Conservation (phyloP, 495 filamentous ascomycete genomes). For the Neurospora sublineolata region DNA sequence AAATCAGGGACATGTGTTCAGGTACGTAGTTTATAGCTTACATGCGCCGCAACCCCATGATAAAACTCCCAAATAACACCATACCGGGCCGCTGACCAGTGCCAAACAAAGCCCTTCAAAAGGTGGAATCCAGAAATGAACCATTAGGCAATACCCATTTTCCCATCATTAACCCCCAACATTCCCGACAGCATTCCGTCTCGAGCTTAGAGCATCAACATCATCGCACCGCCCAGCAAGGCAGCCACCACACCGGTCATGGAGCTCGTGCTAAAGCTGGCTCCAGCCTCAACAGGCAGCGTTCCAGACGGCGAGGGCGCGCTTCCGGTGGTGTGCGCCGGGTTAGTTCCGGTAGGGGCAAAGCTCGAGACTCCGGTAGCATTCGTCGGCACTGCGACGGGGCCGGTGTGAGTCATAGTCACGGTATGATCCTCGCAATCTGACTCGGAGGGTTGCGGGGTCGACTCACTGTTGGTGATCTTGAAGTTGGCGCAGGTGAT, state of each 20-base stretch:
- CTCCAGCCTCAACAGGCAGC: not conserved
- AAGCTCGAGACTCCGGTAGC: not conserved
- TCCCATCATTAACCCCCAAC: not conserved
- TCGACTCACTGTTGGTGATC: slow-evolving; percentile 4
- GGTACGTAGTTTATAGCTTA: not conserved
- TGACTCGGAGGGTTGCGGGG: not conserved
- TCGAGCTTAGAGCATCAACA: slow-evolving; percentile 15
- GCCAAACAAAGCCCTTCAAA: not conserved
- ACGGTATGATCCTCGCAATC: not conserved
- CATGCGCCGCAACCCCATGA: not conserved
- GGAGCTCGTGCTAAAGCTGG: slow-evolving; percentile 5
- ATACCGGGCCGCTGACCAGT: not conserved
- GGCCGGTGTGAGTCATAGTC: not conserved
- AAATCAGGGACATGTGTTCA: not conserved
- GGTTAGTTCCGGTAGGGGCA: not conserved
- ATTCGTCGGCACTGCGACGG: not conserved
- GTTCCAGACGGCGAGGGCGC: not conserved
- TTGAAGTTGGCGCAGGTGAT: slow-evolving; percentile 63
- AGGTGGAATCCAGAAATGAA: not conserved
- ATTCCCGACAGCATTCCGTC: not conserved
- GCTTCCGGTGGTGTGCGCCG: not conserved
- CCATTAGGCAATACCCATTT: not conserved
- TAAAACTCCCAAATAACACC: not conserved
- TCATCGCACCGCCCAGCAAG: slow-evolving; percentile 14
- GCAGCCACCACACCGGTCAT: slow-evolving; percentile 6